Percentiles rank a stretch among this genome's conserved stretches.
phyloP scores from a whole-genome alignment of 2,329 filamentous ascomycete genomes.

The Sphaerulina populicola region DNA sequence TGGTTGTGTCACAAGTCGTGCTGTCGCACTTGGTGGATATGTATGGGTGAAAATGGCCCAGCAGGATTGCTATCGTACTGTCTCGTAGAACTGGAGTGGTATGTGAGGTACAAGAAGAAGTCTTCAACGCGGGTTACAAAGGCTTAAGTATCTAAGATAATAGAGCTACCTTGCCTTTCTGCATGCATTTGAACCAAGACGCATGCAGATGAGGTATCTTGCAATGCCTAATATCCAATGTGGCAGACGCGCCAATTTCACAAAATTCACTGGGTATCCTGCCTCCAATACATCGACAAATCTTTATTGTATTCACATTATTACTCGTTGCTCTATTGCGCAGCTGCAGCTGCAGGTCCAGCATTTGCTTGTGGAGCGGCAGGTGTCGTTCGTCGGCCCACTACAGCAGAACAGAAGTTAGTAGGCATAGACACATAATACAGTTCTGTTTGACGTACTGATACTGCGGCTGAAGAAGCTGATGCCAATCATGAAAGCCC shows the following conservation, averaged over 20 bases:
- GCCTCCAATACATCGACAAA: background rate
- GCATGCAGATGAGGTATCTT: too few species aligned
- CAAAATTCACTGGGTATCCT: background rate
- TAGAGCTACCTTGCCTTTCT: too few species aligned
- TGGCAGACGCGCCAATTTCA: background rate
- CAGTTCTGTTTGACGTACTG: slow-evolving; percentile 32
- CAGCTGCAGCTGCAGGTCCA: slow-evolving; percentile 2
- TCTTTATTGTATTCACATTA: background rate
- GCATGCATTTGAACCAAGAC: too few species aligned
- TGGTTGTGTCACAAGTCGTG: too few species aligned
- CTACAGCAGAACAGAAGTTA: slow-evolving; percentile 1
- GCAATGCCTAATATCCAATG: too few species aligned
- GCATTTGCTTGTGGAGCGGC: slow-evolving; percentile 2
- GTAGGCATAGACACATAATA: background rate
- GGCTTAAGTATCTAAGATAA: too few species aligned
- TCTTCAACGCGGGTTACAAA: too few species aligned
- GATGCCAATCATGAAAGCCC: slow-evolving; percentile 69
- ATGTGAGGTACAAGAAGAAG: too few species aligned
- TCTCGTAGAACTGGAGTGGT: too few species aligned
- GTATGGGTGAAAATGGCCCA: too few species aligned
- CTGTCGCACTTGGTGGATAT: too few species aligned
- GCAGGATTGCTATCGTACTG: too few species aligned
- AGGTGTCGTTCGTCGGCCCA: slow-evolving; percentile 8
- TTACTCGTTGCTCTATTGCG: background rate
- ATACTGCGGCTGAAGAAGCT: slow-evolving; percentile 64